Base-by-base conservation (phyloP, 768 basidiomycete species). In the Tulasnella sp. region DNA sequence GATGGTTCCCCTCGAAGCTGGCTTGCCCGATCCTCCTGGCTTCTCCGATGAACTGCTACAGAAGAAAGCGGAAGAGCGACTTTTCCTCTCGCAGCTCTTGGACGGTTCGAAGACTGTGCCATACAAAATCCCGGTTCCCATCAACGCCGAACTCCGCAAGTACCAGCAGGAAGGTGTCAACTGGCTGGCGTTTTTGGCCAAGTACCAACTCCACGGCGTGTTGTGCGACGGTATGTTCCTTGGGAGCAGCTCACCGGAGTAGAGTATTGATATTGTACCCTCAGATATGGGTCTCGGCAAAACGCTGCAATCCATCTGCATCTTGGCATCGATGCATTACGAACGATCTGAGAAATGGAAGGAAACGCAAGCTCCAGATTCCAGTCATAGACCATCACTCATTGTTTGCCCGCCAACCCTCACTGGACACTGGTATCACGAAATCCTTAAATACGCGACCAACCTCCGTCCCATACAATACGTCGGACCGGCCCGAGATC, bases 141-240 rank as follows among this genome's bases (percentile, higher is more conserved):
- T 99, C 83, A 92, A 95, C 72, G 95, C 95, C 37, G 94, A 98
- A 76, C 83, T 99, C 64, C 90, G 97, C 73, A 94, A 95, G 79
- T 99, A 99, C 79, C 97, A 99, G 80, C 92, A 94, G 81, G 97
- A 99, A 71, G 97, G 97, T 39, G 92, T 99, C 75, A 98, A 94
- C 79, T 99, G 97, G 97, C 84, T 99, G 19, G 97, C 97, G 1
- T 99, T 99, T 83, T 84, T 99, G 41, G 92, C 94, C 22, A 98
- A 97, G 79, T 99, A 97, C 79, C 97, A 98, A 77, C 81, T 99
- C 2, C 97, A 99, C 78, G 97, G 97, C 16, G 93, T 98, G 76
- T 88, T 99, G 35, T 99, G 97, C 78, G 97, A 99, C 77, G 97
- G 96, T 94, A 76, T 75, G 86, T 78, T 34, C 68, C 8, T 19